Conservation (phyloP, 2,329 filamentous ascomycete genomes). For the Sarocladium oryzae region DNA sequence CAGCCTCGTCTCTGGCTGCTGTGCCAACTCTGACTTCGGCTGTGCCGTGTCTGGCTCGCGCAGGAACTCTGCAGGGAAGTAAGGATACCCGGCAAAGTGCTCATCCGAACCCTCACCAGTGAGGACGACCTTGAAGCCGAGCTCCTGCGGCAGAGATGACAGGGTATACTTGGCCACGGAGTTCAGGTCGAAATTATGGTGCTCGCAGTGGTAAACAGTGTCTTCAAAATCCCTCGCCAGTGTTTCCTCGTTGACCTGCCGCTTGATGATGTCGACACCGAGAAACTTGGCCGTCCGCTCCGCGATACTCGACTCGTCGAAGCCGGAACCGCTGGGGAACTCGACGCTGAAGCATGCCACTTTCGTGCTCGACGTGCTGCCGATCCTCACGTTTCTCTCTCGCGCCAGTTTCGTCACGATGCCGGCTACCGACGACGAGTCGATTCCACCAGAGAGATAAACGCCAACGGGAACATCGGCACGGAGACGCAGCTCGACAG, state of each 20-base stretch:
- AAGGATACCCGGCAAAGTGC: conserved; percentile 45
- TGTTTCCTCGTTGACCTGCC: conserved; percentile 20
- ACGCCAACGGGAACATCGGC: conserved; percentile 53
- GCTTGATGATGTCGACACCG: conserved; percentile 21
- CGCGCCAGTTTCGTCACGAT: conserved; percentile 46
- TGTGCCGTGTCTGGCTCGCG: conserved; percentile 35
- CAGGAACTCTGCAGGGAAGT: conserved; percentile 39
- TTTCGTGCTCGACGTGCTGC: conserved; percentile 28
- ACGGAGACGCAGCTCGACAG: conserved; percentile 44
- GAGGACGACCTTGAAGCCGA: conserved; percentile 47
- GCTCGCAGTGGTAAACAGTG: conserved; percentile 24
- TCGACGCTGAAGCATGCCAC: conserved; percentile 42
- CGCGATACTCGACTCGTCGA: conserved; percentile 41
- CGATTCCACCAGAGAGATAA: conserved; percentile 51
- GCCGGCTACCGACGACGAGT: conserved; percentile 50
- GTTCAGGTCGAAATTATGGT: conserved; percentile 40
- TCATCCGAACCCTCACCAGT: conserved; percentile 48
- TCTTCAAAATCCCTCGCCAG: conserved; percentile 25
- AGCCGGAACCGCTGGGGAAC: conserved; percentile 41
- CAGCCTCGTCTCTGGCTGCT: conserved; percentile 5
- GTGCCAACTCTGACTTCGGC: conserved; percentile 9
- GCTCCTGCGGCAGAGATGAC: conserved; percentile 34
- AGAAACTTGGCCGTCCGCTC: conserved; percentile 26
- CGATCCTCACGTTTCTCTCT: conserved; percentile 35
- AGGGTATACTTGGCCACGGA: conserved; percentile 45